Evolutionary conservation across 768 basidiomycete species (phyloP), one percentile per base, ranked within the genome.

Genomic region (Arthromyces matolae): DNA sequence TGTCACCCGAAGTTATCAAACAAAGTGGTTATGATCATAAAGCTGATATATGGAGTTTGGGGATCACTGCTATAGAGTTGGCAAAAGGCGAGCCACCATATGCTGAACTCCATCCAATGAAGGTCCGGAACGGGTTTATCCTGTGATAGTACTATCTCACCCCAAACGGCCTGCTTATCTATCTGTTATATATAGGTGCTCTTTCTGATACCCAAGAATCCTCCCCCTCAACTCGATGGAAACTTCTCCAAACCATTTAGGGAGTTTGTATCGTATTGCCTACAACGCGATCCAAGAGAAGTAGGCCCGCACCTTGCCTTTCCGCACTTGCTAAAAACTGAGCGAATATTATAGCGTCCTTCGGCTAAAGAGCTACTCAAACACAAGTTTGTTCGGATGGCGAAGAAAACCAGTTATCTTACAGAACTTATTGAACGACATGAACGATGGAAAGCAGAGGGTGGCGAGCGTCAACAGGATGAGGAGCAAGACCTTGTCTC

Each of bases 1-100:
- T 99, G 96, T 93, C 92, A 6, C 96, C 96, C 5, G 96, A 99
- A 63, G 94, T 98, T 19, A 99, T 99, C 73, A 98, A 98, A 65
- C 96, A 99, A 69, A 95, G 93, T 47, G 96, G 96, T 4, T 99
- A 99, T 68, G 96, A 98, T 60, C 89, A 94, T 65, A 98, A 97
- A 64, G 96, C 96, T 13, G 96, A 99, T 66, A 97, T 99, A 40
- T 99, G 96, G 96, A 92, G 89, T 66, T 70, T 99, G 53, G 96
- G 95, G 12, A 95, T 95, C 58, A 99, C 96, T 6, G 90, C 93
- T 24, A 97, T 98, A 56, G 96, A 99, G 65, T 75, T 99, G 58
- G 96, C 96, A 1, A 94, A 88, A 66, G 95, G 95, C 23, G 95
- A 98, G 63, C 96, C 96, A 29, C 96, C 96, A 2, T 98, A 98